Evolutionary conservation across 306 rosid species (phyloP), one percentile per base, ranked within the genome.

Genomic region (Prunus fruticosa): DNA sequence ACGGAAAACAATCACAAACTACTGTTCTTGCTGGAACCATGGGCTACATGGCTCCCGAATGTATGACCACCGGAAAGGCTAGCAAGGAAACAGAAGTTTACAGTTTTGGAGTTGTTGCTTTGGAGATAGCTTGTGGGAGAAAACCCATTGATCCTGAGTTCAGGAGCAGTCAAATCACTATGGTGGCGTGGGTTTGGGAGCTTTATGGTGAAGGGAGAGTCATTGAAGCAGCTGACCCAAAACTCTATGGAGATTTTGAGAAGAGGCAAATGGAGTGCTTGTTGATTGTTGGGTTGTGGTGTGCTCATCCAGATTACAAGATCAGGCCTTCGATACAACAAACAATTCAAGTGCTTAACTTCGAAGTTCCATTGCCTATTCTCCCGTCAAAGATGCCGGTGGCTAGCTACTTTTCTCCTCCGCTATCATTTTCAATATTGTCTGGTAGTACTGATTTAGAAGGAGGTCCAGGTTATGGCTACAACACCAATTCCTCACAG

Each of bases 111-210:
- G 5, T 72, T 32, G 76, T 38, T 12, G 76, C 65, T 3, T 56
- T 56, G 22, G 76, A 72, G 18, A 72, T 56, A 13, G 53, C 52
- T 1, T 72, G 66, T 3, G 76, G 66, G 65, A 20, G 76, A 20
- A 72, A 20, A 54, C 22, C 76, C 0, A 56, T 72, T 13, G 52
- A 72, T 20, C 1, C 2, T 2, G 20, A 41, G 13, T 14, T 7
- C 0, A 20, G 3, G 12, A 11, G 0, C 0, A 34, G 14, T 2
- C 22, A 71, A 54, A 13, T 20, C 2, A 34, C 7, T 0, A 18
- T 71, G 76, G 76, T 54, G 1, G 52, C 56, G 22, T 71, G 76
- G 76, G 76, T 72, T 20, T 72, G 66, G 76, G 32, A 38, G 38
- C 66, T 72, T 2, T 72, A 72, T 20, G 53, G 53, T 3, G 66